Evolutionary conservation across 192 early-diverging fungal genomes (phyloP).

Genomic region (Cetraspora pellucida): DNA sequence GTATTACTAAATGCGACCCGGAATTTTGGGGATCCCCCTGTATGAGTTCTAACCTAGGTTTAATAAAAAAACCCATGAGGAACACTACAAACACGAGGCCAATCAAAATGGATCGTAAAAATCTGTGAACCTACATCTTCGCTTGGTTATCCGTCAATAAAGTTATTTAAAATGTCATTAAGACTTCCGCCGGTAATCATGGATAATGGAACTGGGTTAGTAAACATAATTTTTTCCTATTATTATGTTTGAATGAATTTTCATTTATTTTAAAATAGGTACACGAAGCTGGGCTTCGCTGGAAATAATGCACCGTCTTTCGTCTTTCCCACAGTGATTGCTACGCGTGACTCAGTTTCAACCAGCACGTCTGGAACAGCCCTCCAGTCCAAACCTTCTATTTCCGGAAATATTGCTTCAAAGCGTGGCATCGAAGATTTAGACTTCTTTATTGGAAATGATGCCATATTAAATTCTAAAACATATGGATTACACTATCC

Average conservation of each 20-base stretch:
- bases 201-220: constrained; percentile 98
- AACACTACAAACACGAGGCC: no score
- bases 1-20: no score
- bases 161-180: constrained; percentile 24
- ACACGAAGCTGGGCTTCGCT: constrained; percentile 97
- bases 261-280: constrained; percentile 48
- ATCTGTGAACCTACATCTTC: no score
- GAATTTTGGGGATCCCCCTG: no score
- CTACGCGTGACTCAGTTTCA: constrained; percentile 65
- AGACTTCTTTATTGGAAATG: constrained; percentile 97
- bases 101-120: no score
- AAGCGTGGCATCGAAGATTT: constrained; percentile 98
- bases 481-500: constrained; percentile 89
- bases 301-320: constrained; percentile 97
- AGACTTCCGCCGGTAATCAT: constrained; percentile 85
- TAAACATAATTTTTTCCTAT: background rate
- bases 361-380: constrained; percentile 48
- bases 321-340: constrained; percentile 95
- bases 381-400: constrained; percentile 56
- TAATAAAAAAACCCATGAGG: no score
- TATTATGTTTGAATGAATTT: background rate
- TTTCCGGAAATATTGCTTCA: constrained; percentile 78
- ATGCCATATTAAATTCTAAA: constrained; percentile 88
- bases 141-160: no score
- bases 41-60: no score